Base-by-base conservation (phyloP, 306 rosid genomes). In the Pyrus betulifolia region DNA sequence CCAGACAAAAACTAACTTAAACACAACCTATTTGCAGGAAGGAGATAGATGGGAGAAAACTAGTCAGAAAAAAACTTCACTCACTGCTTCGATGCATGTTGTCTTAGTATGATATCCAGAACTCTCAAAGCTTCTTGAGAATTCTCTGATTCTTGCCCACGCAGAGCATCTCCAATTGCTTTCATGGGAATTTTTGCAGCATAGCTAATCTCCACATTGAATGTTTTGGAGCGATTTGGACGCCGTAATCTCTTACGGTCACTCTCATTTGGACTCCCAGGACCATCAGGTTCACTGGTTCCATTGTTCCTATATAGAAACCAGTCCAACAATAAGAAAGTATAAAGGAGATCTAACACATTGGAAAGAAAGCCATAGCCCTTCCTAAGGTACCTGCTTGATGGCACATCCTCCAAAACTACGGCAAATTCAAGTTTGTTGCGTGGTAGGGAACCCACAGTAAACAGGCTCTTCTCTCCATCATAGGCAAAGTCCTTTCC, bases 61-160 rank as follows among this genome's bases (percentile, higher is more conserved):
- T 49, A 4, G 19, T 14, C 54, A 49, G 54, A 49, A 6, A 6
- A 18, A 14, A 11, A 65, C 15, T 76, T 71, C 40, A 82, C 97
- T 85, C 61, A 96, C 99, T 90, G 97, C 71, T 87, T 92, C 0
- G 99, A 88, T 72, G 99, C 97, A 86, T 96, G 96, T 71, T 96
- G 99, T 74, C 99, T 78, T 68, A 96, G 59, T 23, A 96, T 86
- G 21, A 91, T 91, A 77, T 95, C 99, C 74, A 96, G 80, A 13
- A 96, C 99, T 64, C 99, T 82, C 2, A 96, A 83, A 4, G 99
- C 99, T 70, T 91, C 97, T 52, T 92, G 97, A 38, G 82, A 96
- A 66, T 91, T 89, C 67, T 95, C 98, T 0, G 99, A 80, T 35
- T 92, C 97, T 57, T 91, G 93, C 11, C 99, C 99, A 3, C 91